Evolutionary conservation across 75 land plant genomes (phyloP), one percentile per base, ranked within the genome.

Genomic region (Azolla pinnata): DNA sequence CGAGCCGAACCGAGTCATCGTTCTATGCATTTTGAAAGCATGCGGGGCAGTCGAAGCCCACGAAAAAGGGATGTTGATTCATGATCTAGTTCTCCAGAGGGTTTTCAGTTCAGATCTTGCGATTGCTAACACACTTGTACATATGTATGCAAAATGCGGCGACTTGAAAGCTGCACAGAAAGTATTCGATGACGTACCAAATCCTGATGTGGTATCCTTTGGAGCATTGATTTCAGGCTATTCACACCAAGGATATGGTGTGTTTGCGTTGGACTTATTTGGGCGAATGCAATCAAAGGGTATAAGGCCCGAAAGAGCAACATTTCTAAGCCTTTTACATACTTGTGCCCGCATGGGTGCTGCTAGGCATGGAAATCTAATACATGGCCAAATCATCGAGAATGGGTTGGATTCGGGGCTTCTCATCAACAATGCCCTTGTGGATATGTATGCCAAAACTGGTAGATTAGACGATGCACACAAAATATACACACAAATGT

Each of bases 361-460:
- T 31, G 18, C 64, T 23, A 8, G 30, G 2, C 66, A 74, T 45
- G 84, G 84, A 2, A 1, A 35, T 65, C 67, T 79, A 63, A 38
- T 74, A 17, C 84, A 81, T 57, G 75, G 61, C 21, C 20, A 32
- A 33, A 60, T 61, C 0, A 21, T 74, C 1, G 69, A 54, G 56
- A 45, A 51, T 63, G 71, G 79, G 9, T 5, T 62, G 2, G 21
- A 59, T 2, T 40, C 19, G 28, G 46, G 58, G 33, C 29, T 48
- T 4, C 19, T 57, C 23, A 57, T 72, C 9, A 23, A 33, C 0
- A 77, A 67, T 54, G 61, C 62, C 0, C 64, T 77, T 9, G 44
- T 77, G 31, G 54, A 69, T 9, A 77, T 77, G 79, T 77, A 77
- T 61, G 68, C 44, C 20, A 77, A 77, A 46, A 64, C 52, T 63